These are phyloP conservation scores for Colletotrichum sp. DNA, from an alignment of 2,329 filamentous ascomycete species.

Conservation along the genomic window DNA sequence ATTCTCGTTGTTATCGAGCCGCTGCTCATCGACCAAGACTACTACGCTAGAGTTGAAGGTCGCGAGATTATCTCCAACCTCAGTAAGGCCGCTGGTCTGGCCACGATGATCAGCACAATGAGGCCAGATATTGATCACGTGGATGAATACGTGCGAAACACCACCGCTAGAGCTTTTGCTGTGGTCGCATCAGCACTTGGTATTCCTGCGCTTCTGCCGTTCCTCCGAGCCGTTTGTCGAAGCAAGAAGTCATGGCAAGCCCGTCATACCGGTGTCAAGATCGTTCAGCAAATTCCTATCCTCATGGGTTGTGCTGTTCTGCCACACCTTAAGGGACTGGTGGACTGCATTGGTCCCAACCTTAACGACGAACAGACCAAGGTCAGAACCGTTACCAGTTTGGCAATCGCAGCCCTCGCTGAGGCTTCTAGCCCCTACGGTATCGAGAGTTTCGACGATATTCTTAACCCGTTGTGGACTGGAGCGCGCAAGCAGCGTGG, in stretches of 20 bases:
- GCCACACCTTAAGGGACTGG: constrained; percentile 92
- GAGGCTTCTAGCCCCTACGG: constrained; percentile 98
- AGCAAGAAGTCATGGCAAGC: constrained; percentile 99
- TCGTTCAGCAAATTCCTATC: constrained; percentile 98
- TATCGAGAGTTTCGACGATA: constrained; percentile 98
- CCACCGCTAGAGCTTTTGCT: constrained; percentile 94
- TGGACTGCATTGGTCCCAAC: constrained; percentile 95
- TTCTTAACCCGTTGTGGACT: constrained; percentile 96
- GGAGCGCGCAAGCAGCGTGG: constrained; percentile 95
- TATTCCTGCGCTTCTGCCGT: constrained; percentile 92
- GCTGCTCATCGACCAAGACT: constrained; percentile 98
- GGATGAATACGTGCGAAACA: constrained; percentile 98
- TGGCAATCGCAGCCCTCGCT: constrained; percentile 92
- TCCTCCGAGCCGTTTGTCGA: constrained; percentile 92
- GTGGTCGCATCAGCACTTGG: constrained; percentile 96
- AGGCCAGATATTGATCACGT: constrained; percentile 97
- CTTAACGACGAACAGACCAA: constrained; percentile 98
- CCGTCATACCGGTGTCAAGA: constrained; percentile 97
- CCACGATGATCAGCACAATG: constrained; percentile 99
- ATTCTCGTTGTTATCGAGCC: constrained; percentile 98
- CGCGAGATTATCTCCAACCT: constrained; percentile 99
- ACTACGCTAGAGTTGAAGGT: constrained; percentile 97
- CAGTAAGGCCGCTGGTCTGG: constrained; percentile 93
- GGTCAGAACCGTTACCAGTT: constrained; percentile 92
- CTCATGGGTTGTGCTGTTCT: constrained; percentile 97